Evolutionary conservation across 176 grass and related monocot species (phyloP).

Genomic region (Avena eriantha): DNA sequence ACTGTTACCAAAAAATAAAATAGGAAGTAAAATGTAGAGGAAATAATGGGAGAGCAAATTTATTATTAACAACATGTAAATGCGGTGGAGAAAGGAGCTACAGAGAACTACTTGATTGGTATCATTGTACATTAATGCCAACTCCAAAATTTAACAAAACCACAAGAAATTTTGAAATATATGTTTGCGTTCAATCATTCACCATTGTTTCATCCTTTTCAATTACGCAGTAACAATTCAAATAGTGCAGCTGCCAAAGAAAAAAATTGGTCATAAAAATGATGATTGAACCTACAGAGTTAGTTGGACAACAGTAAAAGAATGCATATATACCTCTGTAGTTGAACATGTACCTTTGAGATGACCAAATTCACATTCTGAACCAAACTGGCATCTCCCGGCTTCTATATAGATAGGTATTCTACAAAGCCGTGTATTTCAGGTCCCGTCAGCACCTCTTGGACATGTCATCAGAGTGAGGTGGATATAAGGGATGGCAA

Average conservation of each 20-base stretch:
- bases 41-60: neutral
- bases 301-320: neutral
- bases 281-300: neutral
- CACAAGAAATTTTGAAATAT: too few relatives aligned
- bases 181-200: too few relatives aligned
- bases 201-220: too few relatives aligned
- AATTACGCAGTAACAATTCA: too few relatives aligned
- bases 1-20: neutral
- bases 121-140: too few relatives aligned
- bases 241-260: too few relatives aligned
- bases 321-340: slow-evolving; percentile 34
- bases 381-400: slow-evolving; percentile 49
- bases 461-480: neutral
- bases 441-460: neutral
- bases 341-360: neutral
- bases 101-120: too few relatives aligned
- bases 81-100: too few relatives aligned
- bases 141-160: too few relatives aligned
- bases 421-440: slow-evolving; percentile 10
- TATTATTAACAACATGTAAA: neutral
- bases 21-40: neutral
- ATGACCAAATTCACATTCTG: slow-evolving; percentile 47
- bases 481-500: slow-evolving; percentile 4
- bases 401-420: slow-evolving; percentile 46
- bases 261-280: neutral